phyloP scores from a whole-genome alignment of 176 grass and related monocot species.

The Musa troglodytarum region DNA sequence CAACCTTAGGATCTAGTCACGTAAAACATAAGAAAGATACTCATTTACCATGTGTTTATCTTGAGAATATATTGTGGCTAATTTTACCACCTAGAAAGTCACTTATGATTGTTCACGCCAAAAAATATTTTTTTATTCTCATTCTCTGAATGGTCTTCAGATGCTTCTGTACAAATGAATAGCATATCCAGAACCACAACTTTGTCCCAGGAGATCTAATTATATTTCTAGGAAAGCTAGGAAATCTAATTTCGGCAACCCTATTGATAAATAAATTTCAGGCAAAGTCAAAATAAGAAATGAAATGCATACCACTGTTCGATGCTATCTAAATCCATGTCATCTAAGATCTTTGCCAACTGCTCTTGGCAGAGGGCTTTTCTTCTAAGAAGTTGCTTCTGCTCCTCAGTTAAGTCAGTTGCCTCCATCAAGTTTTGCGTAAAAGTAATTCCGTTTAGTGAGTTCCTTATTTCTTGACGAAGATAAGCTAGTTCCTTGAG shows the following conservation, averaged over 20 bases:
- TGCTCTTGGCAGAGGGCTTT: constrained; percentile 83
- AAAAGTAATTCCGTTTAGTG: constrained; percentile 89
- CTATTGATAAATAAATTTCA: not conserved
- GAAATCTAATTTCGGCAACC: not conserved
- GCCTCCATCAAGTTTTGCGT: constrained; percentile 55
- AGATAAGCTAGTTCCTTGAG: constrained; percentile 83
- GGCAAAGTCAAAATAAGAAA: not conserved
- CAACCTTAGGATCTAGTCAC: too few relatives aligned
- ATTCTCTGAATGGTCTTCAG: too few relatives aligned
- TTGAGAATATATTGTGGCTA: too few relatives aligned
- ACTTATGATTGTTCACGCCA: too few relatives aligned
- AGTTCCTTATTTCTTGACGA: constrained; percentile 76
- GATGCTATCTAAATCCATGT: constrained; percentile 85
- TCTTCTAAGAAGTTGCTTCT: constrained; percentile 55
- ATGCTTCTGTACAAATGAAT: too few relatives aligned
- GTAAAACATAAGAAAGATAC: too few relatives aligned
- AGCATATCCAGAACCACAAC: too few relatives aligned
- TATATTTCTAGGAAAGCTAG: not conserved
- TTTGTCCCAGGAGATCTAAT: too few relatives aligned
- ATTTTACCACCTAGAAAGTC: too few relatives aligned
- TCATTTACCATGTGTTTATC: too few relatives aligned
- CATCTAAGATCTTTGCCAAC: constrained; percentile 71
- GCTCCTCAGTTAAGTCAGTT: constrained; percentile 67
- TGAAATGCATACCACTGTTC: constrained; percentile 75
- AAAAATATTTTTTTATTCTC: too few relatives aligned